Conservation (phyloP, 2,329 filamentous ascomycete species). For the Alternaria atra region DNA sequence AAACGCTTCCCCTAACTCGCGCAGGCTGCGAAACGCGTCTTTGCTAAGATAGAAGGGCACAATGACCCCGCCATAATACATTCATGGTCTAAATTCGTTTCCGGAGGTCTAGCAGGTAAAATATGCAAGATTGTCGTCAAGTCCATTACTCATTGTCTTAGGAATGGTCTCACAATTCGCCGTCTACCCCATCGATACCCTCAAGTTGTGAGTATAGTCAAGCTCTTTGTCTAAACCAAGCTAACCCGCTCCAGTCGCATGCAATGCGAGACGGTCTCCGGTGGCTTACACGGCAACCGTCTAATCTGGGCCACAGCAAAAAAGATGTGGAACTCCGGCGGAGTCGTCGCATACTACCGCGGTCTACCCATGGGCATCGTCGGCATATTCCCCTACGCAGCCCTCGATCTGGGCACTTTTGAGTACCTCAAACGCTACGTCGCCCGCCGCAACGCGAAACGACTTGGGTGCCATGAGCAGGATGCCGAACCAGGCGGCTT, state of each 20-base stretch:
- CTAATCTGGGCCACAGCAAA: constrained; percentile 83
- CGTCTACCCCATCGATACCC: constrained; percentile 91
- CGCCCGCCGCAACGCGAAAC: constrained; percentile 73
- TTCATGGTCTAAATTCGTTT: constrained; percentile 86
- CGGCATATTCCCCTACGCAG: constrained; percentile 97
- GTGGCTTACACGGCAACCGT: constrained; percentile 81
- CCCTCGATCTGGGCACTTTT: constrained; percentile 95
- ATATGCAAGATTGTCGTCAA: neutral
- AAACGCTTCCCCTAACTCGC: constrained; percentile 20
- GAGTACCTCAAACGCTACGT: constrained; percentile 86
- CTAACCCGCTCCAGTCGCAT: constrained; percentile 66
- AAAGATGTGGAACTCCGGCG: constrained; percentile 85
- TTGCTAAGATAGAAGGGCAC: constrained; percentile 88
- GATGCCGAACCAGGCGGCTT: constrained; percentile 79
- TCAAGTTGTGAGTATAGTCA: constrained; percentile 68
- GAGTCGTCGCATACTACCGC: constrained; percentile 81
- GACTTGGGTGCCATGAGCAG: constrained; percentile 79
- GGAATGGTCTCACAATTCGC: constrained; percentile 94
- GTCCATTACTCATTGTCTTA: constrained; percentile 14
- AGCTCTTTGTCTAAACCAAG: neutral
- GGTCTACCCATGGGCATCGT: constrained; percentile 92
- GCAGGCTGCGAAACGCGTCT: constrained; percentile 82
- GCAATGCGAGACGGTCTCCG: constrained; percentile 92
- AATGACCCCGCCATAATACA: constrained; percentile 81
- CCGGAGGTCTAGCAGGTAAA: constrained; percentile 79